Percentiles rank a stretch among this genome's conserved stretches.
phyloP scores from a whole-genome alignment of 1,284 basidiomycete genomes.

The Boletus mariae region DNA sequence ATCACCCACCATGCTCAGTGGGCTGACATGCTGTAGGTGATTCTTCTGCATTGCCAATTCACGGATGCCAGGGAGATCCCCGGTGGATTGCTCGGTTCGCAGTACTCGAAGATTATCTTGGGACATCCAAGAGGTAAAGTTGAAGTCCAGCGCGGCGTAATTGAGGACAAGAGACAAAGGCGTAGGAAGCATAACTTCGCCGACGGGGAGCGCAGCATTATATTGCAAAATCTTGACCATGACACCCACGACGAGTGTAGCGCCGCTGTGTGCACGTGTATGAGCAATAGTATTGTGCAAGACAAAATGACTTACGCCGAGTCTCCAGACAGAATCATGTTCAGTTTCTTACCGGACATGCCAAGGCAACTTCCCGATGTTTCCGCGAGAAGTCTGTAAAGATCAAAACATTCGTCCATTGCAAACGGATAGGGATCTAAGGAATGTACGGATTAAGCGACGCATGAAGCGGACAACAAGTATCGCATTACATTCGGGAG shows the following conservation, averaged over 20 bases:
- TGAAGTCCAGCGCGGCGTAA: conserved; percentile 88
- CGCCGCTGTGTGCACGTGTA: conserved; percentile 57
- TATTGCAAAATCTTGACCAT: conserved; percentile 82
- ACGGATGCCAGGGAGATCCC: conserved; percentile 59
- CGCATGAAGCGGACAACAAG: background rate
- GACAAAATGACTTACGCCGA: conserved; percentile 71
- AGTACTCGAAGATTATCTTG: conserved; percentile 81
- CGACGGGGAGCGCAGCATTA: conserved; percentile 39
- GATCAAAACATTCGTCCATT: conserved; percentile 91
- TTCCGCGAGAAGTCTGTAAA: conserved; percentile 79
- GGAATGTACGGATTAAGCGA: conserved; percentile 3
- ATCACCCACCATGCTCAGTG: conserved; percentile 84
- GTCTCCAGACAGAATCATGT: conserved; percentile 81
- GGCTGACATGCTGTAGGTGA: conserved; percentile 82
- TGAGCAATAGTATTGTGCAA: conserved; percentile 11
- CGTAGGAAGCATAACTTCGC: conserved; percentile 39
- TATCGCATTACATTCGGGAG: conserved; percentile 77
- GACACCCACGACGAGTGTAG: conserved; percentile 78
- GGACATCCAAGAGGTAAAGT: conserved; percentile 98
- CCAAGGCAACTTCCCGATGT: conserved; percentile 80
- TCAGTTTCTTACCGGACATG: conserved; percentile 75
- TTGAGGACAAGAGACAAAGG: conserved; percentile 83
- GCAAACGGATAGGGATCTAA: conserved; percentile 93
- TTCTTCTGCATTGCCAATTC: conserved; percentile 77
- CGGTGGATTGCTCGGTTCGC: conserved; percentile 78